Conservation (phyloP, 495 filamentous ascomycete species). For the Rostrohypoxylon terebratum region DNA sequence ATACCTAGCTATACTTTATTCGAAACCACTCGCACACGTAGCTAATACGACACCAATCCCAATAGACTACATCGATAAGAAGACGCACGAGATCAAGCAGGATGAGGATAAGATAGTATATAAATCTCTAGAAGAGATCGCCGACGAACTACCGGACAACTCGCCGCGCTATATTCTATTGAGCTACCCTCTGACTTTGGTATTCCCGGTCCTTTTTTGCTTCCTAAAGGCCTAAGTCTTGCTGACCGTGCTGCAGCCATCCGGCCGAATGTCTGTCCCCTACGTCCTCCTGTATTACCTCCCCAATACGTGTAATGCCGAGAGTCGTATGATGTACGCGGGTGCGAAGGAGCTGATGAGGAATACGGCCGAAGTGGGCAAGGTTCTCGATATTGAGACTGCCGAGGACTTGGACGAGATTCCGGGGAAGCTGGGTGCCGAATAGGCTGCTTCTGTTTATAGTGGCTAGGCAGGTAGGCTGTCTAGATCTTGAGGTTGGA, state of each 20-base stretch:
- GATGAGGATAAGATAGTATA: conserved; percentile 79
- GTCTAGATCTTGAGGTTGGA: neutral
- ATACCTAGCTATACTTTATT: neutral
- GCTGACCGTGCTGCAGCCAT: conserved; percentile 49
- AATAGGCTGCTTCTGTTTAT: conserved; percentile 36
- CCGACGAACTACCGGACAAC: conserved; percentile 92
- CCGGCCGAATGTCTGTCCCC: conserved; percentile 65
- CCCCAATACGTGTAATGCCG: conserved; percentile 86
- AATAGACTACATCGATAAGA: conserved; percentile 85
- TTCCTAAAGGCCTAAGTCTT: neutral
- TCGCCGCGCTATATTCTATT: conserved; percentile 89
- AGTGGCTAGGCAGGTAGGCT: neutral
- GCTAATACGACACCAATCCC: conserved; percentile 26
- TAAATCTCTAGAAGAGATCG: conserved; percentile 79
- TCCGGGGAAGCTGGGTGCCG: conserved; percentile 71
- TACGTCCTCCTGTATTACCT: conserved; percentile 96
- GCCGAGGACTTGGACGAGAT: conserved; percentile 82
- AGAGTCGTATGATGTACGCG: conserved; percentile 92
- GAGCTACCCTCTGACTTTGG: conserved; percentile 87
- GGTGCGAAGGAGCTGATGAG: conserved; percentile 95
- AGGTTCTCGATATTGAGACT: conserved; percentile 80
- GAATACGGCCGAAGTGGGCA: conserved; percentile 85
- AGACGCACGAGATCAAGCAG: conserved; percentile 84
- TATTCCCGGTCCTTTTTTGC: no score
- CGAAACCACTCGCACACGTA: neutral